A percentile compares a stretch with the other conserved stretches of the same genome.
Conservation (phyloP, 306 rosid genomes). For the Gastrolobium villosum region DNA sequence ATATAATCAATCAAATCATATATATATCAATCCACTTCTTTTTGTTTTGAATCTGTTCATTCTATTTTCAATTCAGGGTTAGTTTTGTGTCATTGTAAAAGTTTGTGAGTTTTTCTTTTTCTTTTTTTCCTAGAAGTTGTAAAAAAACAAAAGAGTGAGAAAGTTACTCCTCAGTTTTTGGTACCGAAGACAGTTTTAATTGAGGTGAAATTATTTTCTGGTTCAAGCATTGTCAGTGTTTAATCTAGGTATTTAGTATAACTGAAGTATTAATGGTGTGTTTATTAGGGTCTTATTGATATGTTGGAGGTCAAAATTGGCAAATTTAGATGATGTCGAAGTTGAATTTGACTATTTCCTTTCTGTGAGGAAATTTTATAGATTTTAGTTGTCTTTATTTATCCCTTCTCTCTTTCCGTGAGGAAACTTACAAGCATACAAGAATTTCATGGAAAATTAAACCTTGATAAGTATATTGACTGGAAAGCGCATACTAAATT, state of each 20-base stretch:
- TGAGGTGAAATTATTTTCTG: conserved; percentile 1
- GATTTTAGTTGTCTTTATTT: not conserved
- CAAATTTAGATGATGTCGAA: not conserved
- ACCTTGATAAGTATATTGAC: not conserved
- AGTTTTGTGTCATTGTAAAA: not conserved
- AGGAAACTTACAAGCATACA: not conserved
- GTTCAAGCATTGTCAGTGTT: not conserved
- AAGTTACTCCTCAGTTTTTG: not conserved
- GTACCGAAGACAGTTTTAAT: not conserved
- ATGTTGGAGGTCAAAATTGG: conserved; percentile 8
- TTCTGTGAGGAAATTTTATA: not conserved
- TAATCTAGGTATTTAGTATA: not conserved
- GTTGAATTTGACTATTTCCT: conserved; percentile 41
- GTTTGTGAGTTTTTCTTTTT: not conserved
- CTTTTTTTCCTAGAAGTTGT: too few species aligned
- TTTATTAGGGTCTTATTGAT: not conserved
- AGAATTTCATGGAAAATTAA: conserved; percentile 23
- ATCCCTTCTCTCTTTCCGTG: not conserved
- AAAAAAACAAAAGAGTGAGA: too few species aligned
- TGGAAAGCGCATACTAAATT: not conserved
- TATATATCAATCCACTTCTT: not conserved
- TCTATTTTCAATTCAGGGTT: not conserved
- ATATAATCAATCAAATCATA: conserved; percentile 43
- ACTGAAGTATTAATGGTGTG: not conserved
- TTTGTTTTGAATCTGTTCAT: not conserved